A percentile compares a stretch with the other conserved stretches of the same genome.
Conservation (phyloP, 2,329 filamentous ascomycete species). For the Ceratocystiopsis minuta region DNA sequence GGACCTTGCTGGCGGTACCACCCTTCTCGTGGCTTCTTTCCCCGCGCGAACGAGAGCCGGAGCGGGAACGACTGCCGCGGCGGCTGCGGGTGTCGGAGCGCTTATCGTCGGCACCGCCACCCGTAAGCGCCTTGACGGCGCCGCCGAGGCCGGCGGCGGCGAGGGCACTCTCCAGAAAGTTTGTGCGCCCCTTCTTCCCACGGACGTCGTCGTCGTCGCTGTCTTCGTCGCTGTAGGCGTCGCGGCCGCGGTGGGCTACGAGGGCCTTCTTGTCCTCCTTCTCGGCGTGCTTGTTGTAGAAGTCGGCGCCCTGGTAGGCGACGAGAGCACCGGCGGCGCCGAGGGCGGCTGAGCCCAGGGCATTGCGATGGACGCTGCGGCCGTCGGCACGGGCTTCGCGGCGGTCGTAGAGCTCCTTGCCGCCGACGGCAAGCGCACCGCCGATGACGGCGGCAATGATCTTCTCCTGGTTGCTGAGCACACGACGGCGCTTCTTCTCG, state of each 20-base stretch:
- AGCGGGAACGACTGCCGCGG: conserved; percentile 16
- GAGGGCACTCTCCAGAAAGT: conserved; percentile 44
- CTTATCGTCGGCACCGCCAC: conserved; percentile 21
- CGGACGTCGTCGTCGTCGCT: conserved; percentile 37
- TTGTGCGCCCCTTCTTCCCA: conserved; percentile 43
- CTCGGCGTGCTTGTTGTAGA: conserved; percentile 39
- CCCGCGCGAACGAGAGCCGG: not conserved
- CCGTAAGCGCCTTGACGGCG: conserved; percentile 41
- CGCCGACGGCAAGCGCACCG: conserved; percentile 44
- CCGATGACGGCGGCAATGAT: conserved; percentile 48
- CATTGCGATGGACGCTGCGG: conserved; percentile 33
- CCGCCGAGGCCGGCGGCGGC: conserved; percentile 43
- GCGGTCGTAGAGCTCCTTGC: conserved; percentile 49
- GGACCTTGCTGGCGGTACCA: conserved; percentile 39
- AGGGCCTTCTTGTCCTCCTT: conserved; percentile 37
- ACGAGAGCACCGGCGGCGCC: conserved; percentile 46
- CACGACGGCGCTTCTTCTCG: conserved; percentile 28
- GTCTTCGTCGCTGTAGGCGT: conserved; percentile 42
- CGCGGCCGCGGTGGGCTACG: conserved; percentile 29
- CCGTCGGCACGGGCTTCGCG: conserved; percentile 35
- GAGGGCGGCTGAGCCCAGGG: conserved; percentile 40
- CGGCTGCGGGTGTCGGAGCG: conserved; percentile 27
- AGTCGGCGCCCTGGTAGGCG: conserved; percentile 44
- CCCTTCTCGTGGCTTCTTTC: conserved; percentile 16
- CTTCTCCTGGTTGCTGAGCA: conserved; percentile 45